Evolutionary conservation across 2,329 filamentous ascomycete genomes (phyloP).

Genomic region (Tolypocladium nubicola): DNA sequence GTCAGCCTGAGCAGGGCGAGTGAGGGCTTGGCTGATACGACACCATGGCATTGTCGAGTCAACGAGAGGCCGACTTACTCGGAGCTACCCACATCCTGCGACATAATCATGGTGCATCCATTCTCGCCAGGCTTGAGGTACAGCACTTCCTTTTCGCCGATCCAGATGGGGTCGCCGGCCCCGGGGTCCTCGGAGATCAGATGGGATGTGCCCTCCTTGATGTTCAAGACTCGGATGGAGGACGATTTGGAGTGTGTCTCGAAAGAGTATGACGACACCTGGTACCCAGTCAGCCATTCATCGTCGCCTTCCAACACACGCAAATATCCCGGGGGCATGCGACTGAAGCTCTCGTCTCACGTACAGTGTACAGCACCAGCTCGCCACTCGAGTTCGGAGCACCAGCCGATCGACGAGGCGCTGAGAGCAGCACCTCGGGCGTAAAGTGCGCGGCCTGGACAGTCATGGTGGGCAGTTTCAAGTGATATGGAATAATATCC

Average conservation of each 20-base stretch:
- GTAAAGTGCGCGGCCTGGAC: conserved; percentile 62
- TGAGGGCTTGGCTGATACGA: not conserved
- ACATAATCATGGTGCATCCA: conserved; percentile 35
- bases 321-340: not conserved
- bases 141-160: conserved; percentile 54
- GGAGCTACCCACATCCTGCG: conserved; percentile 23
- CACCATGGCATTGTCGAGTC: not conserved
- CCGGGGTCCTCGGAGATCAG: conserved; percentile 54
- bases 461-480: conserved; percentile 42
- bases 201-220: conserved; percentile 53
- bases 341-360: conserved; percentile 3
- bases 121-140: conserved; percentile 41
- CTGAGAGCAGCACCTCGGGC: conserved; percentile 65
- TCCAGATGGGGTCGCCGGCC: conserved; percentile 66
- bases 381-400: conserved; percentile 59
- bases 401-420: conserved; percentile 60
- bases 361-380: conserved; percentile 53
- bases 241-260: conserved; percentile 56
- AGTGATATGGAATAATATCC: not conserved
- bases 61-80: conserved; percentile 21
- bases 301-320: not conserved
- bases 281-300: conserved; percentile 4
- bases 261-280: conserved; percentile 71
- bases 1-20: not conserved
- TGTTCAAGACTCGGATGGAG: conserved; percentile 62